These are phyloP conservation scores for Aspergillus haitiensis DNA, from an alignment of 495 filamentous ascomycete genomes.

Conservation along the genomic window DNA sequence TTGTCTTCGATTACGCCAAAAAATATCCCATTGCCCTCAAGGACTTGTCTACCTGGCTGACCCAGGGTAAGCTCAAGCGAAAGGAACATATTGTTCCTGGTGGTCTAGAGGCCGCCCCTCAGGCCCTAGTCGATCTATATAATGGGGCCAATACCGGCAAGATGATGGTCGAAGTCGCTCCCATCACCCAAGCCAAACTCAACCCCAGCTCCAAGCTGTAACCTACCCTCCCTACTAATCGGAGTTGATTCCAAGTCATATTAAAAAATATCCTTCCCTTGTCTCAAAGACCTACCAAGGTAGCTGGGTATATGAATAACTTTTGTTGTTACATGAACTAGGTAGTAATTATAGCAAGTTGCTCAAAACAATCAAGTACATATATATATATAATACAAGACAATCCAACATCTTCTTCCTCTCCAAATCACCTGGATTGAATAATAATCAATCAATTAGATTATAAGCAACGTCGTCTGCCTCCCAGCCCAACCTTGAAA, in stretches of 20 bases:
- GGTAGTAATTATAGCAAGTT: no score
- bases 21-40: conserved; percentile 46
- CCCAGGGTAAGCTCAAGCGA: conserved; percentile 55
- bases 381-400: no score
- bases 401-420: no score
- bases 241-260: background rate
- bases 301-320: no score
- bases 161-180: conserved; percentile 51
- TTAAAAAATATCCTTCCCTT: background rate
- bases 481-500: no score
- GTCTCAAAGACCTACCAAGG: no score
- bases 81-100: conserved; percentile 57
- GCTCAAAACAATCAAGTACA: no score
- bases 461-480: no score
- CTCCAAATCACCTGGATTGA: no score
- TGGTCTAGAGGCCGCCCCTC: conserved; percentile 50
- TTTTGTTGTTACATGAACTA: no score
- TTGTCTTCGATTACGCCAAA: conserved; percentile 53
- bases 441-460: no score
- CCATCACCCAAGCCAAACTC: conserved; percentile 34
- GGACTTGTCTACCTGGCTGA: conserved; percentile 50
- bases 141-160: conserved; percentile 54
- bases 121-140: conserved; percentile 52
- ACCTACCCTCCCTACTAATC: background rate
- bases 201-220: conserved; percentile 40